A percentile compares a stretch with the other conserved stretches of the same genome.
Evolutionary conservation across 2,329 filamentous ascomycete species (phyloP).

Genomic region (Blumeria hordei): DNA sequence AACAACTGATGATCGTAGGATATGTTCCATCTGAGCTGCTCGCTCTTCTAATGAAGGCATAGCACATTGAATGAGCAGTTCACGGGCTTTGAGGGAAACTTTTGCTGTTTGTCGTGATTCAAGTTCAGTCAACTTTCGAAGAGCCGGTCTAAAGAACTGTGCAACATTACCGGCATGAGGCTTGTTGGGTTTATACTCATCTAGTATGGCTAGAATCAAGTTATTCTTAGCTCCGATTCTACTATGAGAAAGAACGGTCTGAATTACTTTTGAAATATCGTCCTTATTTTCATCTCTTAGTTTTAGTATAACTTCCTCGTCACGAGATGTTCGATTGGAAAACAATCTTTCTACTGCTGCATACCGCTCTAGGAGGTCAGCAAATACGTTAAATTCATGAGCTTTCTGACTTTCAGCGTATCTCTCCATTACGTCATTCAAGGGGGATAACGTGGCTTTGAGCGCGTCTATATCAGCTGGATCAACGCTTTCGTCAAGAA

Average conservation of each 20-base stretch:
- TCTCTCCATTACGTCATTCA: constrained; percentile 52
- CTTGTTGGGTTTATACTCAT: constrained; percentile 87
- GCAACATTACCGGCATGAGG: constrained; percentile 69
- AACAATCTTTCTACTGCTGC: constrained; percentile 69
- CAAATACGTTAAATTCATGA: constrained; percentile 69
- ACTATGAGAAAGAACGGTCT: constrained; percentile 82
- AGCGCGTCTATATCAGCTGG: constrained; percentile 50
- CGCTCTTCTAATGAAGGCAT: constrained; percentile 91
- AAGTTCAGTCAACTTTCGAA: constrained; percentile 74
- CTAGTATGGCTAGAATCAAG: constrained; percentile 69
- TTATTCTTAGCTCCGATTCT: constrained; percentile 86
- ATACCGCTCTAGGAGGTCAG: constrained; percentile 57
- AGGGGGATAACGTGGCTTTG: constrained; percentile 45
- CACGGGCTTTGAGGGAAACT: constrained; percentile 88
- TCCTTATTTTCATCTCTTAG: constrained; percentile 95
- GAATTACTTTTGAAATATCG: constrained; percentile 60
- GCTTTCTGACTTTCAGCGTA: constrained; percentile 77
- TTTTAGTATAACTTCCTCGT: constrained; percentile 81
- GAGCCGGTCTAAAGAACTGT: constrained; percentile 62
- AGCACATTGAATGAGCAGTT: constrained; percentile 91
- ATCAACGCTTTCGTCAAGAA: constrained; percentile 65
- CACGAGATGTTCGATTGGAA: constrained; percentile 58
- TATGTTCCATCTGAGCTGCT: constrained; percentile 93
- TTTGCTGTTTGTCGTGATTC: constrained; percentile 69
- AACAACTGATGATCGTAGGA: constrained; percentile 79